A percentile compares a stretch with the other conserved stretches of the same genome.
These are phyloP conservation scores for Pneumocystis sp. DNA, from an alignment of 1,139 yeast species.

Conservation along the genomic window DNA sequence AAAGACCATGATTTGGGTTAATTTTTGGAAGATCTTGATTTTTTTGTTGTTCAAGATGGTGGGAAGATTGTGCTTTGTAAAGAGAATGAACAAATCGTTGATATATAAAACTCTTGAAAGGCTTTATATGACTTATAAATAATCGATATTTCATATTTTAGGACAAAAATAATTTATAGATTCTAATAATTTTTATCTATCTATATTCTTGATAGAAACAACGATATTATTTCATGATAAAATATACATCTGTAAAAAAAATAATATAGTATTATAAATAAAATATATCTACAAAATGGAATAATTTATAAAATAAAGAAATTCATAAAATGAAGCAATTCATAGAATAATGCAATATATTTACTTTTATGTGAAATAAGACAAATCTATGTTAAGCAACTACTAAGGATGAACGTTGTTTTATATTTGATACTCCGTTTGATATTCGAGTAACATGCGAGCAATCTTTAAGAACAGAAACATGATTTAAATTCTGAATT, in stretches of 20 bases:
- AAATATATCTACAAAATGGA: background rate
- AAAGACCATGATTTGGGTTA: background rate
- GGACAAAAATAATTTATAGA: background rate
- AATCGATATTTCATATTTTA: background rate
- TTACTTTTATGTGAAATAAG: background rate
- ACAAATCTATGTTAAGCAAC: background rate
- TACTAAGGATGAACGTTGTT: background rate
- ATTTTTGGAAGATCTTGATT: background rate
- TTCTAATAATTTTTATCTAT: no score
- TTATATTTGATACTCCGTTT: slow-evolving; percentile 11
- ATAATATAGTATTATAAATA: background rate
- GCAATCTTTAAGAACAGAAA: slow-evolving; percentile 45
- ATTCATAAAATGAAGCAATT: no score
- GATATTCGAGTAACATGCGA: slow-evolving; percentile 37
- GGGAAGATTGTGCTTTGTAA: background rate
- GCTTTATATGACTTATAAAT: background rate
- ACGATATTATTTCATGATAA: background rate
- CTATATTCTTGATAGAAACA: background rate
- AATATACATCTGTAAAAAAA: background rate
- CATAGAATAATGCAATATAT: no score
- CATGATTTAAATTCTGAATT: slow-evolving; percentile 35
- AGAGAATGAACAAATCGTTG: background rate
- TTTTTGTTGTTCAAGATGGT: background rate
- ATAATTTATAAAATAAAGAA: no score
- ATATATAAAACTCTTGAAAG: background rate